These are phyloP conservation scores for Macrolepiota albuminosa DNA, from an alignment of 768 basidiomycete genomes.

Conservation along the genomic window DNA sequence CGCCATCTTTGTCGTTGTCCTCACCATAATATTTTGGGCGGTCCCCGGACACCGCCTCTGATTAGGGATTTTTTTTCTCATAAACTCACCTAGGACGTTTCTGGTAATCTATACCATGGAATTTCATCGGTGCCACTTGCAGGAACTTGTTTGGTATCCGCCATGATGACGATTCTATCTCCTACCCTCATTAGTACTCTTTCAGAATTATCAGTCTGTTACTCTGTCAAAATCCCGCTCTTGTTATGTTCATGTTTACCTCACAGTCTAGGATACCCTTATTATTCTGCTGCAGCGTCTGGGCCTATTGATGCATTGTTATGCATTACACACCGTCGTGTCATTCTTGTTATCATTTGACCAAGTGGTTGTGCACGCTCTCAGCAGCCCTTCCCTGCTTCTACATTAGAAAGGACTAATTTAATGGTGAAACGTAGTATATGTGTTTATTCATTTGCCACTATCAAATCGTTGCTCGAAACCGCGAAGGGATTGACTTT, in stretches of 20 bases:
- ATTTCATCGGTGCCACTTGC: constrained; percentile 12
- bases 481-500: not conserved
- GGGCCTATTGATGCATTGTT: constrained; percentile 9
- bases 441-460: not conserved
- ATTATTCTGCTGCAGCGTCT: constrained; percentile 11
- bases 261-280: constrained; percentile 20
- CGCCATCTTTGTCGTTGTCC: constrained; percentile 65
- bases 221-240: constrained; percentile 23
- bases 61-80: constrained; percentile 25
- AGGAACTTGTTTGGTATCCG: constrained; percentile 5
- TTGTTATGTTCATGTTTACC: constrained; percentile 23
- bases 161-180: constrained; percentile 11
- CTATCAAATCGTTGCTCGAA: not conserved
- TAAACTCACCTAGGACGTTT: not conserved
- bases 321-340: constrained; percentile 9
- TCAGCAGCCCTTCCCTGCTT: constrained; percentile 1
- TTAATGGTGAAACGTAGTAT: not conserved
- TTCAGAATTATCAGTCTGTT: constrained; percentile 6
- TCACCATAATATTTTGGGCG: constrained; percentile 93
- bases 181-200: constrained; percentile 14
- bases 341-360: not conserved
- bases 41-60: constrained; percentile 91
- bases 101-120: constrained; percentile 9
- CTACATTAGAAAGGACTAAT: not conserved
- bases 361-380: not conserved